Evolutionary conservation across 2,329 filamentous ascomycete species (phyloP).

Genomic region (Plenodomus tracheiphilus): DNA sequence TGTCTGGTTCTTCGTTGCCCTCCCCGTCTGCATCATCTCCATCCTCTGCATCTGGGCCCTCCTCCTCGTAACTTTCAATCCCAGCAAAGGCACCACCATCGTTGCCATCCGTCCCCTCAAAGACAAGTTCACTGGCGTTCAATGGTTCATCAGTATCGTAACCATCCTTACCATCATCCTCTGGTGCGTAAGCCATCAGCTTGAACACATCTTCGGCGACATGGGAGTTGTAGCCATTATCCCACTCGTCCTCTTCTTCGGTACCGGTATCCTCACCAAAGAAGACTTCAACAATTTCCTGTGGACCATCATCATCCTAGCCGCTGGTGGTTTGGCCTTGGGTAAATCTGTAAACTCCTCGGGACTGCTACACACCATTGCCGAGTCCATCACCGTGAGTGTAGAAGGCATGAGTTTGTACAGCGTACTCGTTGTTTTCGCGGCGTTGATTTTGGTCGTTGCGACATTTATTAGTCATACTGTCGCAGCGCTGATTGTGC

Average conservation of each 20-base stretch:
- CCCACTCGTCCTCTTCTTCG: slow-evolving; percentile 93
- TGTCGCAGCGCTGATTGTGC: slow-evolving; percentile 90
- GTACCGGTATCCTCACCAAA: slow-evolving; percentile 92
- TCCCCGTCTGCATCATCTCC: slow-evolving; percentile 89
- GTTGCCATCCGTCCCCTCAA: slow-evolving; percentile 88
- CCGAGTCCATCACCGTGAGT: slow-evolving; percentile 69
- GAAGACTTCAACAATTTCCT: slow-evolving; percentile 99
- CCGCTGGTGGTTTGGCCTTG: slow-evolving; percentile 81
- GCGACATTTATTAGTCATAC: slow-evolving; percentile 98
- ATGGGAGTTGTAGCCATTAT: slow-evolving; percentile 99
- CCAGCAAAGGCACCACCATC: slow-evolving; percentile 82
- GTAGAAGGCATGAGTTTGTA: slow-evolving; percentile 85
- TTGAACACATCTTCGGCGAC: slow-evolving; percentile 87
- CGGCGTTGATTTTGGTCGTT: slow-evolving; percentile 80
- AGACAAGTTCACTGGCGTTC: slow-evolving; percentile 83
- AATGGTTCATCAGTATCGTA: slow-evolving; percentile 88
- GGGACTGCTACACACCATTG: slow-evolving; percentile 86
- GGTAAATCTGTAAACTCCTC: slow-evolving; percentile 95
- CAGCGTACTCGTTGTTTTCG: slow-evolving; percentile 82
- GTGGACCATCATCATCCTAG: slow-evolving; percentile 99
- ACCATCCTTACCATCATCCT: slow-evolving; percentile 83
- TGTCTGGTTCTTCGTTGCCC: slow-evolving; percentile 93
- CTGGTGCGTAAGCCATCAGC: slow-evolving; percentile 90
- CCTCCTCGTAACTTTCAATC: slow-evolving; percentile 81
- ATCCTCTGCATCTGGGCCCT: slow-evolving; percentile 88